These are phyloP conservation scores for Murraya koenigii DNA, from an alignment of 345 rosid species.

Conservation along the genomic window DNA sequence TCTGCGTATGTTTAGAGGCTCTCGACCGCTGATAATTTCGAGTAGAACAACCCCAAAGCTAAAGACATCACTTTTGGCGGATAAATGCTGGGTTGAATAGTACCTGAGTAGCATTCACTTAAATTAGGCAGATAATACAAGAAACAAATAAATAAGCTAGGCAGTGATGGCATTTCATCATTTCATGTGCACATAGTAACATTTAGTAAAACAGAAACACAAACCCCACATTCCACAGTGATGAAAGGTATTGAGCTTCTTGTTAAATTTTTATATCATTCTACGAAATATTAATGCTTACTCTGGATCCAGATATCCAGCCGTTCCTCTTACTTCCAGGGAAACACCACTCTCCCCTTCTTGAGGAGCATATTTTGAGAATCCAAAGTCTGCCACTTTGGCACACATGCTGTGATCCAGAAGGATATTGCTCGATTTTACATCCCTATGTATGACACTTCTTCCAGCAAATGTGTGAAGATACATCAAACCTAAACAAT, in stretches of 20 bases:
- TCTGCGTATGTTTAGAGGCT: conserved; percentile 65
- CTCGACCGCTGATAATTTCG: conserved; percentile 62
- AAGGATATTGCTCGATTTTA: conserved; percentile 73
- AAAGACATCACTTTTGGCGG: conserved; percentile 70
- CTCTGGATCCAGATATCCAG: conserved; percentile 82
- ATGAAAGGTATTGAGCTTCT: not conserved
- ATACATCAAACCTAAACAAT: conserved; percentile 44
- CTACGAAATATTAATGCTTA: conserved; percentile 27
- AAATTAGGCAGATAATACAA: too few species aligned
- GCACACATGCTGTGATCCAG: conserved; percentile 71
- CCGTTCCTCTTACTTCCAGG: conserved; percentile 72
- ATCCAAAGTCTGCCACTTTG: conserved; percentile 70
- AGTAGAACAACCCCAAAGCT: conserved; percentile 75
- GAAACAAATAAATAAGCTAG: not conserved
- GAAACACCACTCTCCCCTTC: conserved; percentile 73
- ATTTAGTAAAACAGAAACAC: not conserved
- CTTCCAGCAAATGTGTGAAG: conserved; percentile 39
- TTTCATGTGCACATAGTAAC: too few species aligned
- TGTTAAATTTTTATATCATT: too few species aligned
- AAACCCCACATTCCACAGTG: not conserved
- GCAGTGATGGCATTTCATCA: not conserved
- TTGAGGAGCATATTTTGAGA: conserved; percentile 73
- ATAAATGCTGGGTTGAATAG: conserved; percentile 63
- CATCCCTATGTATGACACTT: conserved; percentile 59
- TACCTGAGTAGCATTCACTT: conserved; percentile 38